Percentiles rank a stretch among this genome's conserved stretches.
Evolutionary conservation across 2,329 filamentous ascomycete species (phyloP).

Genomic region (Cryoendolithus antarcticus): DNA sequence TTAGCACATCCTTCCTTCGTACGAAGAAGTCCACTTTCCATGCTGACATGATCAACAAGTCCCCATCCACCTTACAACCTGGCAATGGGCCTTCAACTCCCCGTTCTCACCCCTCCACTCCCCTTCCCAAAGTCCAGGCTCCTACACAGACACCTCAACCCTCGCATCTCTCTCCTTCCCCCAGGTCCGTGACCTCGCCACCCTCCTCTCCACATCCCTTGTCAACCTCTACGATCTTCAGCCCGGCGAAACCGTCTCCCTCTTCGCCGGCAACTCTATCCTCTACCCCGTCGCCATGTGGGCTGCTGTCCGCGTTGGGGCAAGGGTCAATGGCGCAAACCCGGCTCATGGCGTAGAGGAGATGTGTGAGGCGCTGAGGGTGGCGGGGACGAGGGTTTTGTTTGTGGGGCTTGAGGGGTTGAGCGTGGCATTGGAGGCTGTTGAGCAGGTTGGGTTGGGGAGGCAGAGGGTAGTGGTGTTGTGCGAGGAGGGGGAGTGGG

Average conservation of each 20-base stretch:
- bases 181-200: constrained; percentile 42
- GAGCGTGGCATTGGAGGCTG: constrained; percentile 40
- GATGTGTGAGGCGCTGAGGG: constrained; percentile 52
- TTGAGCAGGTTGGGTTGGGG: constrained; percentile 28
- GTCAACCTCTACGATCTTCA: constrained; percentile 42
- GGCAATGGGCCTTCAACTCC: constrained; percentile 50
- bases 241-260: constrained; percentile 43
- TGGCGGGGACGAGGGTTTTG: constrained; percentile 42
- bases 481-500: neutral
- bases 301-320: constrained; percentile 41
- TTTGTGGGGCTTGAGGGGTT: constrained; percentile 43
- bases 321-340: constrained; percentile 49
- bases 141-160: constrained; percentile 41
- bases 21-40: neutral
- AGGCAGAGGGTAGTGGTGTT: constrained; percentile 1
- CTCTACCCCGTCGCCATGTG: constrained; percentile 56
- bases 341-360: constrained; percentile 57
- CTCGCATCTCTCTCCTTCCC: constrained; percentile 2
- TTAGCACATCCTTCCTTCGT: constrained; percentile 4
- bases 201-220: constrained; percentile 48
- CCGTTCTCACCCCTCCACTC: constrained; percentile 35
- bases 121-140: constrained; percentile 26
- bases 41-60: constrained; percentile 26
- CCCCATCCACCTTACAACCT: constrained; percentile 41
- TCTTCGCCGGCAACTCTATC: constrained; percentile 53